phyloP scores from a whole-genome alignment of 768 basidiomycete genomes.

The Leccinum arenicola region DNA sequence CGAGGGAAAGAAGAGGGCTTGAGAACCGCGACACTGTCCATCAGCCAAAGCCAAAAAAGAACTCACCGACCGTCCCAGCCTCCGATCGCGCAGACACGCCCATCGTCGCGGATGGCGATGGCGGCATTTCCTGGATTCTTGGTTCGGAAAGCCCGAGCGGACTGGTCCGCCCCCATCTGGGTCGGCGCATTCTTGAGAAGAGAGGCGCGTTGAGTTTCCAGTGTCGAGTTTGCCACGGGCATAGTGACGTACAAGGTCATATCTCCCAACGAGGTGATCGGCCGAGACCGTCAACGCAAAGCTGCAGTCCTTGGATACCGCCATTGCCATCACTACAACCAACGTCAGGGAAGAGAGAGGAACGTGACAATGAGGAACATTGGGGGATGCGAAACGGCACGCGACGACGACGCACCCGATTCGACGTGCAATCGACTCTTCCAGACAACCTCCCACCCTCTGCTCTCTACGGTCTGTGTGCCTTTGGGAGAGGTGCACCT shows the following conservation, averaged over 20 bases:
- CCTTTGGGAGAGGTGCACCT: conserved; percentile 40
- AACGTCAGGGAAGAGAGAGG: neutral
- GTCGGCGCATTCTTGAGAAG: conserved; percentile 5
- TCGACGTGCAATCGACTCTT: conserved; percentile 64
- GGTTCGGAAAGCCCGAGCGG: too few relatives aligned
- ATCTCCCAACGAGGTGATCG: conserved; percentile 70
- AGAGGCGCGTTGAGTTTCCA: neutral
- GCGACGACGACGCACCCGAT: conserved; percentile 48
- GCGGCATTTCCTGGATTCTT: too few relatives aligned
- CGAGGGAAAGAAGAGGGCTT: neutral
- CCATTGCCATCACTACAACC: conserved; percentile 75
- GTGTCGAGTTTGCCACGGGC: too few relatives aligned
- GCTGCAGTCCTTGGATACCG: neutral
- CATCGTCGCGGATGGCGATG: conserved; percentile 45
- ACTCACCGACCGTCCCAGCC: conserved; percentile 85
- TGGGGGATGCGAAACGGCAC: too few relatives aligned
- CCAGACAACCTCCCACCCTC: conserved; percentile 76
- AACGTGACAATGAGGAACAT: neutral
- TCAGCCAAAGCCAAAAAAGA: neutral
- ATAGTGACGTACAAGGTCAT: conserved; percentile 46
- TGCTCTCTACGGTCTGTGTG: conserved; percentile 55
- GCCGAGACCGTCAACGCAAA: conserved; percentile 32
- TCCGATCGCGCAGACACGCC: conserved; percentile 78
- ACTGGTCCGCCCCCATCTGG: conserved; percentile 11
- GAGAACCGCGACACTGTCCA: neutral